A percentile compares a stretch with the other conserved stretches of the same genome.
These are phyloP conservation scores for Solanum acaule DNA, from an alignment of 257 asterid genomes.

Conservation along the genomic window DNA sequence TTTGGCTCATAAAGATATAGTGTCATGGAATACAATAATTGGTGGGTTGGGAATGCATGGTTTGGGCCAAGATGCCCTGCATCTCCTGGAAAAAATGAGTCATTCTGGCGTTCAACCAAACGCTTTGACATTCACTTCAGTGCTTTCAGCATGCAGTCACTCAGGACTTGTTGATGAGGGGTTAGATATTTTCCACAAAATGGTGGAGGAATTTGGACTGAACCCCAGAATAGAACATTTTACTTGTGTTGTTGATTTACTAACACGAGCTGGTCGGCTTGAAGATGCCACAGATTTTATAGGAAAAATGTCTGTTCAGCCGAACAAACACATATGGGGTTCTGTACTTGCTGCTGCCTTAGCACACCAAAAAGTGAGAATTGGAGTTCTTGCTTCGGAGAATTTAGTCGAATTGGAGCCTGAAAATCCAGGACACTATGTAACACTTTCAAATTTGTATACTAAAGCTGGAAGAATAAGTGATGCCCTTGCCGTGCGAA, in stretches of 20 bases:
- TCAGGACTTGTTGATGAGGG: constrained; percentile 32
- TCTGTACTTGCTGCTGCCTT: constrained; percentile 25
- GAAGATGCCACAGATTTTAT: constrained; percentile 26
- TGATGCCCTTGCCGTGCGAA: constrained; percentile 19
- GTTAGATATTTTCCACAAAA: constrained; percentile 11
- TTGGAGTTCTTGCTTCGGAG: constrained; percentile 21
- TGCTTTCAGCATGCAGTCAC: constrained; percentile 38
- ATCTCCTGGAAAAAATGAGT: constrained; percentile 21
- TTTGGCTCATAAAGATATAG: constrained; percentile 21
- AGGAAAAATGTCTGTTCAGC: constrained; percentile 10
- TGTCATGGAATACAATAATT: constrained; percentile 41
- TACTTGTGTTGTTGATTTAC: constrained; percentile 31
- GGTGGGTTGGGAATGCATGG: constrained; percentile 39
- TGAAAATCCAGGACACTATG: constrained; percentile 37
- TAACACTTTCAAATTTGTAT: constrained; percentile 34
- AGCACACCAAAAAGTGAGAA: constrained; percentile 2
- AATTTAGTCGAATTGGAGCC: constrained; percentile 25
- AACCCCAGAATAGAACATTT: constrained; percentile 24
- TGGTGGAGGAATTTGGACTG: constrained; percentile 14
- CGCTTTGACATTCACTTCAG: constrained; percentile 27
- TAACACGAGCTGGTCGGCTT: constrained; percentile 34
- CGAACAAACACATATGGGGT: constrained; percentile 32
- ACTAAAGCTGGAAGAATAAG: constrained; percentile 23
- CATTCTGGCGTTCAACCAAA: constrained; percentile 16
- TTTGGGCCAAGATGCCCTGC: constrained; percentile 22